These are phyloP conservation scores for Clavulina sp. DNA, from an alignment of 768 basidiomycete species.

Conservation along the genomic window DNA sequence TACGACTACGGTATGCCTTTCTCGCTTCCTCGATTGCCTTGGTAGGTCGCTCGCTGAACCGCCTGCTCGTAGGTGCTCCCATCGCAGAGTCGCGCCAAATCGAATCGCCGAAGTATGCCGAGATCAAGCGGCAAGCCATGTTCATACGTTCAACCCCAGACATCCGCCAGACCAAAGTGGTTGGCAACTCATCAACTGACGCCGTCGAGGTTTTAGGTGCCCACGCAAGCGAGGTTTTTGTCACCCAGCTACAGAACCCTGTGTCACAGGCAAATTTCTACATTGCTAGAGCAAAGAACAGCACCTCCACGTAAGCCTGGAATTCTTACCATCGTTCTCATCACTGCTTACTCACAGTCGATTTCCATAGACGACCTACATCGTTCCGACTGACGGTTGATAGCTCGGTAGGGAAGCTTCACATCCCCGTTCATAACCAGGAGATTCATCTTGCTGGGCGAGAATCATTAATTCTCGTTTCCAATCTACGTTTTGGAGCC, in stretches of 20 bases:
- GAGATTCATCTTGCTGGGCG: constrained; percentile 51
- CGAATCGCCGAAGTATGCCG: constrained; percentile 48
- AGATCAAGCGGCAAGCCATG: constrained; percentile 59
- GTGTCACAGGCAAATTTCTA: constrained; percentile 51
- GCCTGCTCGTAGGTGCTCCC: too few species aligned
- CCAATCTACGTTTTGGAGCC: constrained; percentile 52
- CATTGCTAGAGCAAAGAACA: constrained; percentile 47
- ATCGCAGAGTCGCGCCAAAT: constrained; percentile 37
- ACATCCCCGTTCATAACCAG: constrained; percentile 29
- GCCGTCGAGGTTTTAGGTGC: constrained; percentile 17
- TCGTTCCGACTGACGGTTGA: constrained; percentile 43
- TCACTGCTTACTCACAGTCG: neutral
- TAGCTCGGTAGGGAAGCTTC: constrained; percentile 32
- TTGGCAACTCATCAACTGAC: constrained; percentile 39
- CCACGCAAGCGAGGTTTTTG: constrained; percentile 33
- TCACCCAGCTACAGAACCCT: constrained; percentile 49
- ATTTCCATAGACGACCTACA: neutral
- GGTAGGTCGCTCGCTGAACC: too few species aligned
- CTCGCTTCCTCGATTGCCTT: too few species aligned
- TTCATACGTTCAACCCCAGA: constrained; percentile 67
- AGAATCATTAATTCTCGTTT: constrained; percentile 55
- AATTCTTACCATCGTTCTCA: neutral
- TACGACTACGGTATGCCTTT: constrained; percentile 90
- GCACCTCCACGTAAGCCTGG: constrained; percentile 24
- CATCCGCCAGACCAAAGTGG: constrained; percentile 63